phyloP scores from a whole-genome alignment of 2,329 filamentous ascomycete genomes.

The Scorias spongiosa region DNA sequence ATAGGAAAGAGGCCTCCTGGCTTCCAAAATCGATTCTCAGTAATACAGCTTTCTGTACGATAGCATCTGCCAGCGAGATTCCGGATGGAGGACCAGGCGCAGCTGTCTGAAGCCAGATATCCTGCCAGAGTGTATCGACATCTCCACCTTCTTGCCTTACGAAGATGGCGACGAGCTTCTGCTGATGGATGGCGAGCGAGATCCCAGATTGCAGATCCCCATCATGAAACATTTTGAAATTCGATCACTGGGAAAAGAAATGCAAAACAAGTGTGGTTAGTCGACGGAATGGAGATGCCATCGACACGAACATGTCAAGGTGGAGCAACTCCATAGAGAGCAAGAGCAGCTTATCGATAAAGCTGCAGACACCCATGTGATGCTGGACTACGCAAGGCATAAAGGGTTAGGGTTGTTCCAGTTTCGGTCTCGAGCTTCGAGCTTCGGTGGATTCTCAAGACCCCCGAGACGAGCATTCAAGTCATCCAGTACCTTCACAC shows the following conservation, averaged over 20 bases:
- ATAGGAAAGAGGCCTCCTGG: slow-evolving; percentile 66
- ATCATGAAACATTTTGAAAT: slow-evolving; percentile 56
- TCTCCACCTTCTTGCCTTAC: slow-evolving; percentile 52
- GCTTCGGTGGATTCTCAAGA: too few relatives aligned
- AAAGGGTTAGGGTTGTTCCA: not conserved
- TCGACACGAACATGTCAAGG: too few relatives aligned
- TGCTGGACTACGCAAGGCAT: too few relatives aligned
- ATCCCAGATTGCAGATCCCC: slow-evolving; percentile 74
- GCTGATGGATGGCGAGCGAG: slow-evolving; percentile 53
- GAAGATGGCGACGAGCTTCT: slow-evolving; percentile 73
- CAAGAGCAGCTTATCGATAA: too few relatives aligned
- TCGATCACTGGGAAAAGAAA: not conserved
- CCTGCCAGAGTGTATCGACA: slow-evolving; percentile 41
- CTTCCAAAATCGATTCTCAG: slow-evolving; percentile 58
- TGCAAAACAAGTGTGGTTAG: not conserved
- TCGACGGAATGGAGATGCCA: not conserved
- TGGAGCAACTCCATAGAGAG: too few relatives aligned
- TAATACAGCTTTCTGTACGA: slow-evolving; percentile 50
- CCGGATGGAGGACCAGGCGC: not conserved
- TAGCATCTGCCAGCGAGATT: slow-evolving; percentile 17
- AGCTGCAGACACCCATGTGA: too few relatives aligned
- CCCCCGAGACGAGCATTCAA: too few relatives aligned
- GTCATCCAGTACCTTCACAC: too few relatives aligned
- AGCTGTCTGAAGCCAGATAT: slow-evolving; percentile 13
- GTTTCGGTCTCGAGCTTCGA: too few relatives aligned